These are phyloP conservation scores for Rhizophagus sp. DNA, from an alignment of 192 early-diverging fungal genomes.

Conservation along the genomic window DNA sequence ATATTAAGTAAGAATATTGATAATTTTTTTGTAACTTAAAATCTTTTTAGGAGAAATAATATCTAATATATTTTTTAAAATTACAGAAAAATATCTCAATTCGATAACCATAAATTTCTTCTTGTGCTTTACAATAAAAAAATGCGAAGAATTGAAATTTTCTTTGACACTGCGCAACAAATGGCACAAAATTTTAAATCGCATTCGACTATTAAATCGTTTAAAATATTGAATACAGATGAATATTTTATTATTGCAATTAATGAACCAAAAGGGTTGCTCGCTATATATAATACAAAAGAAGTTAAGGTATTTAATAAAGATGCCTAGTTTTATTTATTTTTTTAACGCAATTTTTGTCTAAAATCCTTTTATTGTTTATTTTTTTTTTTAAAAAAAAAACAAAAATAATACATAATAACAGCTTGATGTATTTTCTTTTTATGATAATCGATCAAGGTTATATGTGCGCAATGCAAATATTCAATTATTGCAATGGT, in stretches of 20 bases:
- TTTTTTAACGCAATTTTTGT: no score
- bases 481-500: slow-evolving; percentile 18
- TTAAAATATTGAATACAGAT: not conserved
- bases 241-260: not conserved
- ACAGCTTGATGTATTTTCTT: not conserved
- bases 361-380: no score
- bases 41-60: not conserved
- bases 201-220: not conserved
- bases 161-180: not conserved
- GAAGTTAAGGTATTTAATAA: not conserved
- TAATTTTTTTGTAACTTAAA: no score
- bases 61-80: no score
- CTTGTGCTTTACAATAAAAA: not conserved
- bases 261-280: slow-evolving; percentile 20
- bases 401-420: no score
- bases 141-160: not conserved
- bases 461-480: slow-evolving; percentile 3
- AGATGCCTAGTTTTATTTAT: no score
- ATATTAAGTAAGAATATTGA: not conserved
- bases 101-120: not conserved
- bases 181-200: not conserved
- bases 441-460: not conserved
- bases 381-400: no score
- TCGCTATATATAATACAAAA: slow-evolving; percentile 20
- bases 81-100: not conserved